Evolutionary conservation across 108 stramenopile species (phyloP).

Genomic region (Parietichytrium sp.): DNA sequence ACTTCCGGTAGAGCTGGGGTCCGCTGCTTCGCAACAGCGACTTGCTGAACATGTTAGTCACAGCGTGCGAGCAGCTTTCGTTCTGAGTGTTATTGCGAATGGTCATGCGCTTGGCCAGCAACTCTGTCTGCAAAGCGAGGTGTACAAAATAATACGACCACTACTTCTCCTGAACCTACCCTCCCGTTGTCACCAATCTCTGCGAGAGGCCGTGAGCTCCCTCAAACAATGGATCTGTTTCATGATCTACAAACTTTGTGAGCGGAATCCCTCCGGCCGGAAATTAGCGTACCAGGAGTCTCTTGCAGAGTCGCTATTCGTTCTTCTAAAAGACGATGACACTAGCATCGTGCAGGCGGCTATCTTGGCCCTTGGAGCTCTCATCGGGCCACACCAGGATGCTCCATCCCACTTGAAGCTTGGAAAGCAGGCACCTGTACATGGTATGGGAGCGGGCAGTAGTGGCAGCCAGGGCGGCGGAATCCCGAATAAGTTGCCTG

Average conservation of each 20-base stretch:
- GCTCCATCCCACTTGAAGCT: too few relatives aligned
- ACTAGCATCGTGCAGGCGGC: constrained; percentile 11
- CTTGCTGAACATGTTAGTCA: neutral
- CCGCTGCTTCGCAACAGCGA: neutral
- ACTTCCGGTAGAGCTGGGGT: neutral
- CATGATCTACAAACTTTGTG: neutral
- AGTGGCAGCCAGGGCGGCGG: too few relatives aligned
- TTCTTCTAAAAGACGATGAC: neutral
- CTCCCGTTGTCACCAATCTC: too few relatives aligned
- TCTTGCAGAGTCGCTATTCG: neutral
- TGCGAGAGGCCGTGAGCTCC: too few relatives aligned
- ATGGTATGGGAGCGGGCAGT: too few relatives aligned
- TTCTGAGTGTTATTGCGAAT: neutral
- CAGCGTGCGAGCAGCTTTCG: constrained; percentile 32
- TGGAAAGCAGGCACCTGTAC: too few relatives aligned
- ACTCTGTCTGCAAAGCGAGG: neutral
- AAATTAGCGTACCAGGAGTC: neutral
- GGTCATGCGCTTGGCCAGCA: constrained; percentile 14
- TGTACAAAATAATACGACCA: neutral
- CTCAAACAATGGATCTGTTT: constrained; percentile 26
- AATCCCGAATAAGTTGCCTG: too few relatives aligned
- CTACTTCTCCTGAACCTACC: too few relatives aligned
- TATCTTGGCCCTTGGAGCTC: neutral
- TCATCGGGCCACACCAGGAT: constrained; percentile 10
- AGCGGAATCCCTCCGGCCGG: constrained; percentile 4